Percentiles rank a stretch among this genome's conserved stretches.
phyloP scores from a whole-genome alignment of 306 rosid species.

The Prunus salicina region DNA sequence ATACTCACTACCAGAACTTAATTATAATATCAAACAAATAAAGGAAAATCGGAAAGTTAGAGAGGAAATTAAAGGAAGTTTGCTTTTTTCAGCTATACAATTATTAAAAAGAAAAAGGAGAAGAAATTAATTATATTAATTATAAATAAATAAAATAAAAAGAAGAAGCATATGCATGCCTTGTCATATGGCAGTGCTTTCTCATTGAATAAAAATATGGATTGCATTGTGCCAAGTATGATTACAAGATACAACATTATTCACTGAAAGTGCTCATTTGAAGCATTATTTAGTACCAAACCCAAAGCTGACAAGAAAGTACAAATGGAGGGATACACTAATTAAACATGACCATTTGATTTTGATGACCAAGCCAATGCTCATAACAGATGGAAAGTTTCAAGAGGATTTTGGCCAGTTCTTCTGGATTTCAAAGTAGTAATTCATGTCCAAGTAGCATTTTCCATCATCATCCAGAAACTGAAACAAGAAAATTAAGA shows the following conservation, averaged over 20 bases:
- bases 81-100: conserved; percentile 3
- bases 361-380: not conserved
- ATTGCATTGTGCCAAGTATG: conserved; percentile 28
- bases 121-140: conserved; percentile 11
- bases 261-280: not conserved
- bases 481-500: conserved; percentile 31
- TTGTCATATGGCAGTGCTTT: conserved; percentile 7
- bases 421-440: conserved; percentile 84
- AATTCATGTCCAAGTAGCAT: conserved; percentile 72
- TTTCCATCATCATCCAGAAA: conserved; percentile 90
- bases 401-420: conserved; percentile 57
- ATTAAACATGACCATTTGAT: not conserved
- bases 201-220: conserved; percentile 28
- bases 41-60: not conserved
- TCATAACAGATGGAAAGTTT: conserved; percentile 16
- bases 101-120: not conserved
- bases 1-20: not conserved
- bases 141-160: not conserved
- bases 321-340: conserved; percentile 4
- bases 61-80: conserved; percentile 3
- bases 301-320: not conserved
- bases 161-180: conserved; percentile 1
- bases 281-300: not conserved
- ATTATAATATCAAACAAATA: not conserved
- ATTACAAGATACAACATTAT: conserved; percentile 25